Evolutionary conservation across 2,329 filamentous ascomycete species (phyloP).

Genomic region (Cladosporium sp.): DNA sequence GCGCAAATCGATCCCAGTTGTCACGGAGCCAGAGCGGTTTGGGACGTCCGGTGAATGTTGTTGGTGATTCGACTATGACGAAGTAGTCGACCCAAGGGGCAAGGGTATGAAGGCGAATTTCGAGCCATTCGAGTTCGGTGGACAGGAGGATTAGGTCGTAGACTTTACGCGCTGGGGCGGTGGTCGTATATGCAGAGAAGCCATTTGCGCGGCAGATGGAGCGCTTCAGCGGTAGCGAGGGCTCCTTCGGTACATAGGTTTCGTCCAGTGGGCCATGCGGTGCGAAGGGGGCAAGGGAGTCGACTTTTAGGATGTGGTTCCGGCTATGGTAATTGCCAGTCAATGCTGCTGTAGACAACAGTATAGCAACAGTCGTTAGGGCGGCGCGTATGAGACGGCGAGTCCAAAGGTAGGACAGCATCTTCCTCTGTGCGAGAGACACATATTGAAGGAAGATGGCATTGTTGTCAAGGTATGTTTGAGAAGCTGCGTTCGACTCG

Average conservation of each 20-base stretch:
- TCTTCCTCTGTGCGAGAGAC: neutral
- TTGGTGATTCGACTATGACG: constrained; percentile 20
- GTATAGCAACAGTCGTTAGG: neutral
- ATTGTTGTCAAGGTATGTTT: neutral
- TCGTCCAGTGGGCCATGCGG: neutral
- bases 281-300: neutral
- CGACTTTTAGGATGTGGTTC: neutral
- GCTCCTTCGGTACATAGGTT: neutral
- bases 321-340: neutral
- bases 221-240: neutral
- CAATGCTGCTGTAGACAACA: neutral
- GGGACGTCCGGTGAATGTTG: constrained; percentile 16
- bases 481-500: neutral
- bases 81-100: constrained; percentile 39
- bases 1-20: constrained; percentile 18
- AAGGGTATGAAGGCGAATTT: constrained; percentile 62
- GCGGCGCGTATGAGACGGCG: neutral
- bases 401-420: neutral
- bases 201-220: constrained; percentile 22
- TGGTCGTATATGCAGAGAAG: constrained; percentile 13
- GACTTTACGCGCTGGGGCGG: constrained; percentile 46
- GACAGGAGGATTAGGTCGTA: constrained; percentile 66
- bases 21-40: constrained; percentile 13
- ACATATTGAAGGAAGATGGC: neutral
- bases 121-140: constrained; percentile 64